Base-by-base conservation (phyloP, 2,329 filamentous ascomycete genomes). In the Diaporthe ampelina region DNA sequence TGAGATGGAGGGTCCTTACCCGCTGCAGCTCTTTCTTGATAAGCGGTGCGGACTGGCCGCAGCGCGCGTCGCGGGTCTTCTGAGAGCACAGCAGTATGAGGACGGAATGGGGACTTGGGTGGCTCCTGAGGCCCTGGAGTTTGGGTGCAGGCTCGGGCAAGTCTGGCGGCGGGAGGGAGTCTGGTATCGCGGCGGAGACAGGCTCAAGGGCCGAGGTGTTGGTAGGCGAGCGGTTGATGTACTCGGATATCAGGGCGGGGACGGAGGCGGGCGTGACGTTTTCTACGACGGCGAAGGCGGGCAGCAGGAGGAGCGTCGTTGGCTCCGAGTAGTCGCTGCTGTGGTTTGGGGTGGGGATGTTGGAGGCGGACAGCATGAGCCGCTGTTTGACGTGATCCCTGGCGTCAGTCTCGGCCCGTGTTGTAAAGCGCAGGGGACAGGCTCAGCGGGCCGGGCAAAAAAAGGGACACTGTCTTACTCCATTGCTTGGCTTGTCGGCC, bases 21-120 rank as follows among this genome's bases (percentile, higher is more conserved):
- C 96, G 90, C 86, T 98, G 95, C 72, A 99, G 91, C 84, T 98
- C 97, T 79, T 92, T 93, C 59, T 92, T 90, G n/a, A 98, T 87
- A 3, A 99, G 88, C 3, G 97, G 97, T 1, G 97, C 97, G 45
- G 94, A 97, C 85, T 98, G 95, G 0, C 96, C 97, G 82, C 97
- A 98, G 79, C 97, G 94, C 0, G 94, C 95, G 83, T 98, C 97
- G 76, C 97, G 93, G n/a, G 95, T 98, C 80, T 91, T 92, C 81
- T 98, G 97, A 59, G 94, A 97, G 87, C 97, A 99, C 81, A 99
- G 92, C 68, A 99, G 90, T 80, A 99, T 95, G 35, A 98, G 89
- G 77, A 93, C 95, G 76, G 91, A 89, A 86, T 98, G 96, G 4
- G 95, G 95, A 78, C 92, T 95, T 6, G 93, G 88, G 8, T 91